Base-by-base conservation (phyloP, 208 protist genomes). In the Leishmania arabica region DNA sequence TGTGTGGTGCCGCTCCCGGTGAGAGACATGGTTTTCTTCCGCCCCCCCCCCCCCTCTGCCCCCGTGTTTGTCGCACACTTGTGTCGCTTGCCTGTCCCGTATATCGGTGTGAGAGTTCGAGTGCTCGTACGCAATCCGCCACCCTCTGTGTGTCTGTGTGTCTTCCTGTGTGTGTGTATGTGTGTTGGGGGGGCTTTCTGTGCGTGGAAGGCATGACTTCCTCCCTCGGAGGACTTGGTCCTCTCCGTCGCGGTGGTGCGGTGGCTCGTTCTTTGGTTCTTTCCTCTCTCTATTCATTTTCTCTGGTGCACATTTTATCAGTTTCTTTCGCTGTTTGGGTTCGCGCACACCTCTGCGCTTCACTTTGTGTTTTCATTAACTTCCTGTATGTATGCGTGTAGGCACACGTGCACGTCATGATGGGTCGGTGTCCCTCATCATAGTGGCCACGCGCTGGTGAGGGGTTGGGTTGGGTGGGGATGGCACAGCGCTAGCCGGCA, bases 261-360 rank as follows among this genome's bases (percentile, higher is more conserved):
- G 19, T 21, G 15, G 4, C 51, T 54, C 51, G 27, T 31, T 31
- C 37, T 24, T 15, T 3, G 2, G 2, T 37, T 21, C 65, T 0
- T 15, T 8, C 65, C 15, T 17, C 42, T 47, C 40, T 47, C 40
- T 3, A 31, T 2, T 1, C 19, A 2, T 56, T n/a, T 49, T 49
- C 42, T 8, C 40, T 66, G n/a, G 72, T 40, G 8, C 19, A 75
- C 47, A 66, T 24, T 78, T 31, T 69, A 65, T 62, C 66, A 5
- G 71, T 60, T 68, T 0, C 54, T 40, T 80, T 79, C 40, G 17
- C 13, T 79, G 34, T 24, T 34, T 34, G 17, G 6, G 78, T 78
- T 34, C 69, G 37, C 51, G 75, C 47, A 45, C 13, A n/a, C 47
- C 53, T 27, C 8, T 17, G 53, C 56, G 49, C 69, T n/a, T 21